These are phyloP conservation scores for Rhododendron vialii DNA, from an alignment of 148 eudicot species.

Conservation along the genomic window DNA sequence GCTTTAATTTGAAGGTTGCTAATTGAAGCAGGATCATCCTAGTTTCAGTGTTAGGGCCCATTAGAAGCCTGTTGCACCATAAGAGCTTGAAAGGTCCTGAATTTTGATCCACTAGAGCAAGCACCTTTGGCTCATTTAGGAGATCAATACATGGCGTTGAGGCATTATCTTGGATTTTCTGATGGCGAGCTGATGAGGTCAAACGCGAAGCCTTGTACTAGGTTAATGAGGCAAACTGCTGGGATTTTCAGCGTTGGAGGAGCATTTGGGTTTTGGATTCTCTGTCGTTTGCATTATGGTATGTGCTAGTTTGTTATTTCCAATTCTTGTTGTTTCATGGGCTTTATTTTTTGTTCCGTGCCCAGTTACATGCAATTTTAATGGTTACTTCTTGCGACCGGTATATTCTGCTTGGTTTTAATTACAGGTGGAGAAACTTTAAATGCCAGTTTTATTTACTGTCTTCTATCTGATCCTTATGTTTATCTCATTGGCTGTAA, in stretches of 20 bases:
- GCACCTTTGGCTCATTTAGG: background rate
- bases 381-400: background rate
- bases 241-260: constrained; percentile 86
- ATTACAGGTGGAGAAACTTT: background rate
- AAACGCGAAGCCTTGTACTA: constrained; percentile 81
- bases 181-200: constrained; percentile 96
- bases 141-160: constrained; percentile 51
- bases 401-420: background rate
- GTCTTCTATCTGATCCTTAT: background rate
- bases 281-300: constrained; percentile 93
- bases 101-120: background rate
- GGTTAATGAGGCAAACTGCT: constrained; percentile 89
- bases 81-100: background rate
- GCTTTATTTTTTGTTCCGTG: background rate
- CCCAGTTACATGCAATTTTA: background rate
- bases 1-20: background rate
- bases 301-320: constrained; percentile 13
- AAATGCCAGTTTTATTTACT: background rate
- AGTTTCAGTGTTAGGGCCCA: background rate
- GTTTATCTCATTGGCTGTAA: background rate
- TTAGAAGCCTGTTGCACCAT: background rate
- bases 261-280: constrained; percentile 86
- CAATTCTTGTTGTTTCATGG: background rate
- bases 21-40: background rate
- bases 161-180: constrained; percentile 76